Base-by-base conservation (phyloP, 2,329 filamentous ascomycete genomes). In the Ophidiomyces ophidiicola region DNA sequence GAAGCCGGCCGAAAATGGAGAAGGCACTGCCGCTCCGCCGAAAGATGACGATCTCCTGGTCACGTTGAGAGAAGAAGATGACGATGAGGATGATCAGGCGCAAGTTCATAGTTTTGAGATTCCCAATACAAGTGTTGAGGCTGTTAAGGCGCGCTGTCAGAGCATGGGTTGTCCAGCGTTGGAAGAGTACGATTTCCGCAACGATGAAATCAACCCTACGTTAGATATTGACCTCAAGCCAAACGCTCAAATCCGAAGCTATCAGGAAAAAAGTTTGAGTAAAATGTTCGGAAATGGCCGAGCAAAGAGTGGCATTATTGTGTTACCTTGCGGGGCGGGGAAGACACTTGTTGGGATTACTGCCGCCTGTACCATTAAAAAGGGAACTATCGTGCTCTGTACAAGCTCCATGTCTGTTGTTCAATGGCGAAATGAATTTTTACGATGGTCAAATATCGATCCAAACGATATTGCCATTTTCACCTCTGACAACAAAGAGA, bases 201-300 rank as follows among this genome's bases (percentile, higher is more conserved):
- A 90, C 50, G 90, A 98, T 57, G 76, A 82, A 44, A 72, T 77
- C 50, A 98, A 96, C 53, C 76, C 88, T 1, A 94, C 84, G 36
- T 68, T 98, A 24, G 86, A 96, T 42, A 98, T 98, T 50, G 88
- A 96, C 57, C 68, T 96, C 34, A 82, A 82, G 51, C 87, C 88
- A 0, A 79, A 80, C 41, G 88, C 87, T 0, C 82, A 88, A 53
- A 96, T 96, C 56, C 78, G 88, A 57, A 79, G 74, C 66, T 98
- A 98, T 52, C 90, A 98, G 58, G 90, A 98, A 60, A 93, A 94
- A 64, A 93, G 86, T 48, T 68, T 98, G 6, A 93, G 84, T 66
- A 98, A 98, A 61, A 98, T 98, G 90, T 98, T 98, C 58, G 88
- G 90, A 55, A 98, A 98, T 55, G 88, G 88, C 35, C 80, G 90